A percentile compares a stretch with the other conserved stretches of the same genome.
phyloP scores from a whole-genome alignment of 176 grass and related monocot genomes.

The Hordeum marinum region DNA sequence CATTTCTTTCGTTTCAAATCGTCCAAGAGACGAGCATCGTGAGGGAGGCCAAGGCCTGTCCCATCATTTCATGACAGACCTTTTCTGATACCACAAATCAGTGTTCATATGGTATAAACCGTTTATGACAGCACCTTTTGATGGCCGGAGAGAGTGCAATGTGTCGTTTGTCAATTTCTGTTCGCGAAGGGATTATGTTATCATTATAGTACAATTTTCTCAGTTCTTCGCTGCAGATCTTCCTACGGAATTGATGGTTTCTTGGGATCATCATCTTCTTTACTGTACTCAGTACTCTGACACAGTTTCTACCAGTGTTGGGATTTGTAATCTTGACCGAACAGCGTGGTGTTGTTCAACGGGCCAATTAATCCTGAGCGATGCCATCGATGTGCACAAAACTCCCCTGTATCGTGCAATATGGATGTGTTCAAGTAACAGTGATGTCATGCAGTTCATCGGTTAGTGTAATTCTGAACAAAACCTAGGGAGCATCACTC shows the following conservation, averaged over 20 bases:
- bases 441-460: not conserved
- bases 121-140: too few relatives aligned
- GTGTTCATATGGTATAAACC: too few relatives aligned
- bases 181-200: too few relatives aligned
- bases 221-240: not conserved
- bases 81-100: too few relatives aligned
- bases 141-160: too few relatives aligned
- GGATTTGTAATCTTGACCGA: slow-evolving; percentile 34
- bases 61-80: too few relatives aligned
- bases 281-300: not conserved
- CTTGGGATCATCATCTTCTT: not conserved
- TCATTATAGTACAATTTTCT: not conserved
- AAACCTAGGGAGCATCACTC: slow-evolving; percentile 28
- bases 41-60: too few relatives aligned
- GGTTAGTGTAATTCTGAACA: not conserved
- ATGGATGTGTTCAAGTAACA: not conserved
- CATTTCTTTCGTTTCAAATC: too few relatives aligned
- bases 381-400: not conserved
- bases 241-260: not conserved
- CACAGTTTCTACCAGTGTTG: not conserved
- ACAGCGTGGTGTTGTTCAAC: not conserved
- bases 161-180: too few relatives aligned
- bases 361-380: slow-evolving; percentile 8
- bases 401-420: not conserved
- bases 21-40: too few relatives aligned